Conservation (phyloP, 192 early-diverging fungal species). For the Mortierella claussenii region DNA sequence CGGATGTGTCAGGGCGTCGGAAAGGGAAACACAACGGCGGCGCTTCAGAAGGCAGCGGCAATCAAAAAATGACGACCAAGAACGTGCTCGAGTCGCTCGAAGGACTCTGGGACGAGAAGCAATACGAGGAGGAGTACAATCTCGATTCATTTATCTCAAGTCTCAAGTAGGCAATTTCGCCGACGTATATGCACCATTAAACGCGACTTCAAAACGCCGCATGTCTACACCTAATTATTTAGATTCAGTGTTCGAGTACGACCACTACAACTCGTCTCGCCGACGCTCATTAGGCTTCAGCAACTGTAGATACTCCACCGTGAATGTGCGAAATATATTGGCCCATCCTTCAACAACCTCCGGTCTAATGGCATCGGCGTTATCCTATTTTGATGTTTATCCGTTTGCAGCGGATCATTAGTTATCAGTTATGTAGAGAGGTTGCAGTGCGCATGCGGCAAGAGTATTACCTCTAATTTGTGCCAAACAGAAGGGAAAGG, state of each 20-base stretch:
- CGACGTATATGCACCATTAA: too few relatives aligned
- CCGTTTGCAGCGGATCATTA: too few relatives aligned
- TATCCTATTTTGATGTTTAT: conserved; percentile 62
- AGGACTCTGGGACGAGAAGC: conserved; percentile 90
- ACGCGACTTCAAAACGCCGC: too few relatives aligned
- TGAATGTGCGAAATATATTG: conserved; percentile 82
- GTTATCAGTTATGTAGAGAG: too few relatives aligned
- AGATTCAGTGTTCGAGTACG: neutral
- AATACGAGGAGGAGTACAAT: conserved; percentile 89
- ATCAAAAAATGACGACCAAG: conserved; percentile 71
- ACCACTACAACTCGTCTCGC: conserved; percentile 50
- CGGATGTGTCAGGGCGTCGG: conserved; percentile 40
- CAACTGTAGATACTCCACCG: conserved; percentile 67
- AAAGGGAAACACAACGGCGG: conserved; percentile 44
- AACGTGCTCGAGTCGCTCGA: conserved; percentile 82
- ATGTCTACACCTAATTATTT: too few relatives aligned
- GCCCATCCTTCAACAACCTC: conserved; percentile 78
- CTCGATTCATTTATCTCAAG: conserved; percentile 77
- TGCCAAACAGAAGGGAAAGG: conserved; percentile 95
- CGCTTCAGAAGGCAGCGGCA: conserved; percentile 6
- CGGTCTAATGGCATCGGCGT: conserved; percentile 72
- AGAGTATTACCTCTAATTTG: conserved; percentile 56
- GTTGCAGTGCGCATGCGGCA: neutral
- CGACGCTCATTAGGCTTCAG: conserved; percentile 14
- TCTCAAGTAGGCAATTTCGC: conserved; percentile 38